Base-by-base conservation (phyloP, 2,329 filamentous ascomycete genomes). In the Colletotrichum falcatum region DNA sequence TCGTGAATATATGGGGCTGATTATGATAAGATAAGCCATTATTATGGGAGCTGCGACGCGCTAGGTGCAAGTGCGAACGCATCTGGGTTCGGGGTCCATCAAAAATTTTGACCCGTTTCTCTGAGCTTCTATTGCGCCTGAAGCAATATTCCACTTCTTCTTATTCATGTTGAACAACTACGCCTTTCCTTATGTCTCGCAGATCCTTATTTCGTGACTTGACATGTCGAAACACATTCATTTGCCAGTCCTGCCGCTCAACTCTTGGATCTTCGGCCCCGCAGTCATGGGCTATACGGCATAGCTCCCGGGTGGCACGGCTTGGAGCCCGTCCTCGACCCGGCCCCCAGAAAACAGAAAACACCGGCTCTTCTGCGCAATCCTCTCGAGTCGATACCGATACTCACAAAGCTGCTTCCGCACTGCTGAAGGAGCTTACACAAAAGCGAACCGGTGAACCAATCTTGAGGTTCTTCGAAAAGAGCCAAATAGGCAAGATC, bases 401-500 rank as follows among this genome's bases (percentile, higher is more conserved):
- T 30, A 26, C 30, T 18, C 58, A 35, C 8, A 37, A 37, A n/a
- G 72, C 72, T 20, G 62, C 70, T 9, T 54, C 66, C 20, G 55
- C 70, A 5, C 75, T 81, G 12, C 58, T 76, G 8, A 72, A 72
- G 39, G 72, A 76, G 11, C 51, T 73, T 18, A 60, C 65, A 62
- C 14, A 67, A 30, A 51, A 71, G 48, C 49, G 68, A 72, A 51
- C 60, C 16, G 74, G 64, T 20, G 68, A 71, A 16, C 46, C 72
- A 28, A 73, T 79, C 3, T 80, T 87, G 14, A 81, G 82, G 11
- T 87, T 82, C 74, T 88, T 86, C 71, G 85, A 88, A 65, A 83
- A 87, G 74, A 80, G 81, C 18, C 78, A 79, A 3, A 73, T 77
- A 39, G 82, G 82, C 37, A 74, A 75, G 9, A 74, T 84, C 16